Base-by-base conservation (phyloP, 1,284 basidiomycete genomes). In the Neolentinus lepideus region DNA sequence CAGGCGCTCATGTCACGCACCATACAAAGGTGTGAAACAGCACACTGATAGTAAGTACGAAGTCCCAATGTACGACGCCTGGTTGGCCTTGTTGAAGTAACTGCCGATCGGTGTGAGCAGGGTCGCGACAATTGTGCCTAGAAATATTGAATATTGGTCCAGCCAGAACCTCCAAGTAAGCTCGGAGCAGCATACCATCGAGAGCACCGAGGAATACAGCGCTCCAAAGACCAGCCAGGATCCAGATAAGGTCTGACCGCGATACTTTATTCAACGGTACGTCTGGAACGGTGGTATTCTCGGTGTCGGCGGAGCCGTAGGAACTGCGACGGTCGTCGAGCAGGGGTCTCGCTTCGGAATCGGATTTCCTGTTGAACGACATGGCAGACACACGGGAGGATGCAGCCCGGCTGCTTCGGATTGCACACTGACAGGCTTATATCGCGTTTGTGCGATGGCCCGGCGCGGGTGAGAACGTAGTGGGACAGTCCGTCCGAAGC, bases 1-100 rank as follows among this genome's bases (percentile, higher is more conserved):
- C 6, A 10, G 29, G 3, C 27, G 12, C 38, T 35, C 24, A 38
- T 27, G 48, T 31, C 25, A 70, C 79, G 62, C 60, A 85, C 88
- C 91, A 74, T 94, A 94, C 61, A 94, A 74, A 56, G 92, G 92
- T 19, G 91, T 94, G 66, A 94, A 94, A 71, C 91, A 94, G 68
- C 90, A 95, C 51, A 94, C 85, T 43, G 90, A 92, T 51, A 95
- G 75, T 59, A 95, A 76, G 72, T 93, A 93, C 2, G 91, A 83
- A 10, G 92, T 92, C 26, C 91, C 92, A 55, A 95, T 85, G 73
- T 94, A 94, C 2, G 89, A 90, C 1, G 90, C 82, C 60, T 89
- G 83, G 71, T 88, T 80, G 61, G 88, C 80, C 73, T 90, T 80
- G 70, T 83, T 77, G 70, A 90, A 90, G 66, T 87, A 78, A 64